Base-by-base conservation (phyloP, 116 monocot species). In the Posidonia oceanica region DNA sequence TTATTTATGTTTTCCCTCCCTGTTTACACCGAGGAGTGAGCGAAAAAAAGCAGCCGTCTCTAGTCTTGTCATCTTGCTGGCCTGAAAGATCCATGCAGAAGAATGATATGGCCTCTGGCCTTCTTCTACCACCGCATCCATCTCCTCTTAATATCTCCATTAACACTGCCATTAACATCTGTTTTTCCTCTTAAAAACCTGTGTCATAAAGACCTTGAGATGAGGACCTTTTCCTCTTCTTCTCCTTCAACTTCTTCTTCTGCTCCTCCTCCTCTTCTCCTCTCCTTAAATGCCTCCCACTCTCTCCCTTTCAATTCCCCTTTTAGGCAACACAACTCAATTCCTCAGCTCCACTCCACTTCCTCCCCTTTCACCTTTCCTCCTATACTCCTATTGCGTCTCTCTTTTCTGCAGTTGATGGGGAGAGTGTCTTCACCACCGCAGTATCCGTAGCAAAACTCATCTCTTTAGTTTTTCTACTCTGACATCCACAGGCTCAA, bases 31-130 rank as follows among this genome's bases (percentile, higher is more conserved):
- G 65, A 40, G 14, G 2, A 65, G 10, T 42, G 17, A 17, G 68
- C 0, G 1, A 29, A 29, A 54, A 29, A 37, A 16, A 42, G 68
- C 15, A 29, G 68, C 68, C 68, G 68, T 68, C 52, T 68, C 36
- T 10, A 8, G 68, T 68, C 68, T 13, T 53, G 22, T 68, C 68
- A 68, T n/a, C 36, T 68, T 41, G 21, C 39, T 66, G 42, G 42
- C 66, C 17, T 36, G 18, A 42, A n/a, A n/a, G 42, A 66, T 44
- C 40, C 39, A 39, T 41, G 66, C 66, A 41, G 66, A 17, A 7
- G n/a, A 48, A 48, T 48, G 48, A 8, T 7, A 21, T 18, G 44
- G 66, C 66, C 42, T 39, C 8, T 7, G 44, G 66, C 40, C 44
- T 10, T 14, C 17, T n/a, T 54, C 63, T 3, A 38, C 29, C 38